Conservation (phyloP, 352 stramenopile genomes). For the Blastocystis sp. region DNA sequence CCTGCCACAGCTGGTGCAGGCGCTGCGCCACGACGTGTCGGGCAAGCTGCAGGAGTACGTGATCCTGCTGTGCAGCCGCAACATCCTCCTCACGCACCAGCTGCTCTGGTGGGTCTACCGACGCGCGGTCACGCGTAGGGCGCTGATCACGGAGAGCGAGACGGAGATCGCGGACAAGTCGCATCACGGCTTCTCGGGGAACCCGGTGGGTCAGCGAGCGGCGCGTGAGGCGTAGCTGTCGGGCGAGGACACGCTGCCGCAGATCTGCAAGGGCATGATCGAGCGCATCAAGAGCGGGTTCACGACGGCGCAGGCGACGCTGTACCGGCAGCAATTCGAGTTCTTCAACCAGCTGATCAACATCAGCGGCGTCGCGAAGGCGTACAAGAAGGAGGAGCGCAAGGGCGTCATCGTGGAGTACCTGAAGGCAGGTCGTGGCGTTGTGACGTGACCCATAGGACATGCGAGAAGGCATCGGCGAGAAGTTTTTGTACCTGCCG, state of each 20-base stretch:
- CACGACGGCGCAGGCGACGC: constrained; percentile 8
- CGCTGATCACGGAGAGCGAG: constrained; percentile 57
- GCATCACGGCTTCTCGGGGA: constrained; percentile 48
- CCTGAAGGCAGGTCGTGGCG: neutral
- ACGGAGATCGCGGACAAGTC: constrained; percentile 1
- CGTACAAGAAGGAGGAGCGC: constrained; percentile 60
- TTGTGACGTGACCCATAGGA: neutral
- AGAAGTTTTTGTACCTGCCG: constrained; percentile 70
- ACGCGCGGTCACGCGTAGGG: neutral
- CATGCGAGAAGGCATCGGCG: neutral
- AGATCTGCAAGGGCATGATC: constrained; percentile 53
- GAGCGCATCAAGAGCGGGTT: constrained; percentile 15
- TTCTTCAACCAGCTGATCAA: constrained; percentile 69
- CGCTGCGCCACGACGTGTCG: constrained; percentile 40
- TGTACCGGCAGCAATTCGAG: constrained; percentile 49
- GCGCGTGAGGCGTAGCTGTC: constrained; percentile 18
- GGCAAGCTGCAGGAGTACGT: constrained; percentile 63
- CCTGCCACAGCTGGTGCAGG: constrained; percentile 60
- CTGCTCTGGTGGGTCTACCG: constrained; percentile 29
- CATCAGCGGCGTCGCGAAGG: constrained; percentile 53
- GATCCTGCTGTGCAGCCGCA: constrained; percentile 27
- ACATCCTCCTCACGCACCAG: constrained; percentile 54
- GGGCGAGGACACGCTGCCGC: constrained; percentile 16
- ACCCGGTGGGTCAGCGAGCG: neutral
- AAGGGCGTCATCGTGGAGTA: constrained; percentile 46